Percentiles rank a stretch among this genome's conserved stretches.
These are phyloP conservation scores for Pseudocercospora cruenta DNA, from an alignment of 2,329 filamentous ascomycete genomes.

Conservation along the genomic window DNA sequence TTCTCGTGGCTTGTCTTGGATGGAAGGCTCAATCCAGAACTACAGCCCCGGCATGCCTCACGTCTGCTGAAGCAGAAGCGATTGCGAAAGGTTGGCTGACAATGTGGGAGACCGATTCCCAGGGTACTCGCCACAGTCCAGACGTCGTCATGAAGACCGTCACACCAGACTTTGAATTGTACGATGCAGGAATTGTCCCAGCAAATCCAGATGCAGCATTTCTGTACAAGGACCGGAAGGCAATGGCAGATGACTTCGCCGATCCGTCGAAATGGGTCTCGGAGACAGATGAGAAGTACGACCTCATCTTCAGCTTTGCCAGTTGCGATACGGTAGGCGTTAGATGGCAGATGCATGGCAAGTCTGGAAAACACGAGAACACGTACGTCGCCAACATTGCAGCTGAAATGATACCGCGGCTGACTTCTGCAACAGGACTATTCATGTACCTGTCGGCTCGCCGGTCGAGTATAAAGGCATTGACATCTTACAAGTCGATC, in stretches of 20 bases:
- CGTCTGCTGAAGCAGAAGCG: background rate
- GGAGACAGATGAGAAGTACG: background rate
- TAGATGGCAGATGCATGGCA: background rate
- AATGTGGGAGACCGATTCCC: background rate
- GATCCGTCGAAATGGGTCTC: background rate
- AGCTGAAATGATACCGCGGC: too few relatives aligned
- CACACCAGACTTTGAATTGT: background rate
- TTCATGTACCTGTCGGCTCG: background rate
- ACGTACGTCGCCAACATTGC: background rate
- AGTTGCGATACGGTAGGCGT: background rate
- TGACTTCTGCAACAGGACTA: too few relatives aligned
- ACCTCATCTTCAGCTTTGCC: background rate
- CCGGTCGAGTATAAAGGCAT: background rate
- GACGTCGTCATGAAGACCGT: background rate
- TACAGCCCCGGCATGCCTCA: background rate
- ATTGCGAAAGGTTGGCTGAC: background rate
- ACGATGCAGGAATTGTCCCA: background rate
- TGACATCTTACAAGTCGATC: background rate
- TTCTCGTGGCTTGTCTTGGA: too few relatives aligned
- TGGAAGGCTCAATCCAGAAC: too few relatives aligned
- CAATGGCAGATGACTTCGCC: background rate
- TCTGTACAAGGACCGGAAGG: background rate
- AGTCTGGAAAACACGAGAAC: background rate
- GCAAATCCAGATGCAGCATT: background rate
- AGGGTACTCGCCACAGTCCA: background rate